These are phyloP conservation scores for Terana coerulea DNA, from an alignment of 768 basidiomycete genomes.

Conservation along the genomic window DNA sequence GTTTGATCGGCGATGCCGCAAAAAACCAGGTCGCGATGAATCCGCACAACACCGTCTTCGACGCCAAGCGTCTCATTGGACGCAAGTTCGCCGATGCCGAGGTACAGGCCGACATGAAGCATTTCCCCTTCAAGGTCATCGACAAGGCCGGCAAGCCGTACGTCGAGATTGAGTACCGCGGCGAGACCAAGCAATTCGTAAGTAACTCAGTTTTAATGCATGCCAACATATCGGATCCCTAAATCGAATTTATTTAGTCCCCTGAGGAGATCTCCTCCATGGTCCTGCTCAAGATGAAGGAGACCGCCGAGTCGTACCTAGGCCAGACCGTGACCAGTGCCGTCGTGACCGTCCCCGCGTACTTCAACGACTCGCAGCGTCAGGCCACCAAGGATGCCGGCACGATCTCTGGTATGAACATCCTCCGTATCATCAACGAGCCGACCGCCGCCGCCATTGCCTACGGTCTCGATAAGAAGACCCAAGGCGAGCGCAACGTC, in stretches of 20 bases:
- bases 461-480: constrained; percentile 97
- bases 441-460: constrained; percentile 98
- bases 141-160: constrained; percentile 87
- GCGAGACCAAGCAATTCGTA: constrained; percentile 91
- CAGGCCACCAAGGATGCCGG: constrained; percentile 99
- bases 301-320: constrained; percentile 95
- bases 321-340: constrained; percentile 82
- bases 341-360: constrained; percentile 94
- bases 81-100: constrained; percentile 85
- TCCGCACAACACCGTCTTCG: constrained; percentile 95
- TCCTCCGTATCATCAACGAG: constrained; percentile 98
- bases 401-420: constrained; percentile 88
- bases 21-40: constrained; percentile 99
- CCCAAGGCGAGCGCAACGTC: constrained; percentile 86
- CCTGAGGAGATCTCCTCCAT: constrained; percentile 98
- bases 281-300: constrained; percentile 98
- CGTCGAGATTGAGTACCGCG: constrained; percentile 87
- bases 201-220: constrained; percentile 26
- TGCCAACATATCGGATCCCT: too few relatives aligned
- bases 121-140: constrained; percentile 93
- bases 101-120: constrained; percentile 79
- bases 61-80: constrained; percentile 97
- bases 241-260: constrained; percentile 54
- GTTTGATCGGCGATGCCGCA: constrained; percentile 98
- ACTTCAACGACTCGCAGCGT: constrained; percentile 99